Conservation (phyloP, 78 protist species). For the Monocercomonoides exilis region DNA sequence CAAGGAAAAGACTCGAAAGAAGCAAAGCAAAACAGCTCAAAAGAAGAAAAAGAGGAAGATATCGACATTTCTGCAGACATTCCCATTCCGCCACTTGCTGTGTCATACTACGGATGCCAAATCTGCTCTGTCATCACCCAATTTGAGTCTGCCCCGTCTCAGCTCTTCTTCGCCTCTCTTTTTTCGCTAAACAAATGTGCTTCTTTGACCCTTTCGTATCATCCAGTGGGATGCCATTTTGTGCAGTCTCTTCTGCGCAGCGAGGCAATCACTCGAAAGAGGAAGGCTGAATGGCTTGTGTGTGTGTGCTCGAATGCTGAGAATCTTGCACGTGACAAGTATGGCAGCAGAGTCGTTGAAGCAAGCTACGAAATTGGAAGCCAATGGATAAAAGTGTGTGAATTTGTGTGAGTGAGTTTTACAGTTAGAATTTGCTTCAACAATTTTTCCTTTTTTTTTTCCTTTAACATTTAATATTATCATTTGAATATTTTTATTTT, state of each 20-base stretch:
- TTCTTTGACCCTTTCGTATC: not conserved
- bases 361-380: no score
- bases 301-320: not conserved
- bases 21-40: not conserved
- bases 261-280: not conserved
- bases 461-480: no score
- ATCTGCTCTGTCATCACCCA: not conserved
- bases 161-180: not conserved
- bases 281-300: not conserved
- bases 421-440: no score
- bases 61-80: conserved; percentile 1
- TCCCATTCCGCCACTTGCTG: not conserved
- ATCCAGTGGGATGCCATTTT: not conserved
- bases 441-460: no score
- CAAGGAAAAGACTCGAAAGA: no score
- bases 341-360: not conserved
- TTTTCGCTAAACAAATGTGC: not conserved
- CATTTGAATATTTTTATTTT: no score
- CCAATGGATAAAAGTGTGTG: no score
- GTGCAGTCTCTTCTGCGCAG: not conserved
- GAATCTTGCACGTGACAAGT: not conserved
- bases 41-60: not conserved
- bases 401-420: no score
- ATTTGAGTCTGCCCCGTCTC: not conserved
- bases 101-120: not conserved